These are phyloP conservation scores for Paramecium octaurelia DNA, from an alignment of 73 alveolate genomes.

Conservation along the genomic window DNA sequence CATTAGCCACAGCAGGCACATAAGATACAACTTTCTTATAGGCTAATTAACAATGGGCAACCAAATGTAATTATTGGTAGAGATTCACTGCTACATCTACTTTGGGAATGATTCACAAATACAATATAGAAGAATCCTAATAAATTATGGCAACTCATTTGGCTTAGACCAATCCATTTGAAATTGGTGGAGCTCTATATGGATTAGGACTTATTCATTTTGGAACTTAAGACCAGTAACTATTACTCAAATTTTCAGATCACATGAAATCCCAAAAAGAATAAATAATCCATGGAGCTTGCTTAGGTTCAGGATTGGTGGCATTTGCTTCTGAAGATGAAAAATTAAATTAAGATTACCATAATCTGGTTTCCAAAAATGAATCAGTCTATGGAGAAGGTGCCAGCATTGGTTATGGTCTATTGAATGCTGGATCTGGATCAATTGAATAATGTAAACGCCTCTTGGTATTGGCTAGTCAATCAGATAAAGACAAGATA, in stretches of 20 bases:
- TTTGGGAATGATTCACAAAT: constrained; percentile 91
- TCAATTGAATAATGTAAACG: constrained; percentile 79
- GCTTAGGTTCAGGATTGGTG: constrained; percentile 88
- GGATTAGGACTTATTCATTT: constrained; percentile 54
- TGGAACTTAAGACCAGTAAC: constrained; percentile 26
- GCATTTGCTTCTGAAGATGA: constrained; percentile 88
- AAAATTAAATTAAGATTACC: constrained; percentile 73
- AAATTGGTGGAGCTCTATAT: constrained; percentile 54
- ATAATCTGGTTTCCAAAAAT: constrained; percentile 80
- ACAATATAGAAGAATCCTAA: constrained; percentile 77
- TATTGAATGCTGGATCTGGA: constrained; percentile 87
- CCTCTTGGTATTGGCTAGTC: constrained; percentile 63
- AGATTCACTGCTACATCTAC: constrained; percentile 58
- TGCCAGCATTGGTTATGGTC: constrained; percentile 91
- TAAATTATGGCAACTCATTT: constrained; percentile 79
- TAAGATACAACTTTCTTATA: constrained; percentile 76
- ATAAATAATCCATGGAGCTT: constrained; percentile 91
- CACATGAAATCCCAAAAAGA: constrained; percentile 66
- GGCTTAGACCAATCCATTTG: constrained; percentile 47
- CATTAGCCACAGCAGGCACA: constrained; percentile 70
- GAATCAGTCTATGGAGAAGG: constrained; percentile 95
- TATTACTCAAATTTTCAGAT: not conserved
- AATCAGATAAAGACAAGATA: constrained; percentile 77
- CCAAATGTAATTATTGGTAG: constrained; percentile 78
- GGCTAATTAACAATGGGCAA: constrained; percentile 81